Evolutionary conservation across 805 yeast genomes (phyloP).

Genomic region (Pichia heedii): DNA sequence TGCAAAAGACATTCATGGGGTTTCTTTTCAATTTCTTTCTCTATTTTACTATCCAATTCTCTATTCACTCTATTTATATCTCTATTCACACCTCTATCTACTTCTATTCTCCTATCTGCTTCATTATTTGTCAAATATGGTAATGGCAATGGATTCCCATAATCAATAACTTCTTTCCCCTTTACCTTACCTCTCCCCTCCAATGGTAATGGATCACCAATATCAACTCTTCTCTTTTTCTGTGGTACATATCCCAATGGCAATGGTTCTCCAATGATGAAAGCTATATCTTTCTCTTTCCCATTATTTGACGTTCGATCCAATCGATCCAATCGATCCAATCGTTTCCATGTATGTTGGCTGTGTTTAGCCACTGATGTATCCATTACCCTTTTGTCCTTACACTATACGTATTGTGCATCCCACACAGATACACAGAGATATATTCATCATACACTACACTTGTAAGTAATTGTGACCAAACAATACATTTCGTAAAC

Average conservation of each 20-base stretch:
- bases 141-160: slow-evolving; percentile 6
- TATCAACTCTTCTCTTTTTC: neutral
- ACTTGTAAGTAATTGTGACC: too few relatives aligned
- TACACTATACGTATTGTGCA: too few relatives aligned
- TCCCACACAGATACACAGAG: too few relatives aligned
- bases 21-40: neutral
- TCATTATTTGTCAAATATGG: neutral
- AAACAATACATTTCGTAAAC: too few relatives aligned
- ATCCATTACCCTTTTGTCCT: too few relatives aligned
- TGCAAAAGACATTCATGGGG: too few relatives aligned
- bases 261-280: neutral
- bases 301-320: too few relatives aligned
- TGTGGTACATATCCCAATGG: neutral
- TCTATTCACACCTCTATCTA: neutral
- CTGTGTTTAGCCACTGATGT: neutral
- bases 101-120: neutral
- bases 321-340: too few relatives aligned
- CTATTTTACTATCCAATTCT: neutral
- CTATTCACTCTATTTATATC: too few relatives aligned
- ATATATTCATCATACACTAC: too few relatives aligned
- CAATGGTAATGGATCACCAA: slow-evolving; percentile 5
- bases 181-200: neutral
- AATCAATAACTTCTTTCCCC: neutral
- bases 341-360: neutral
- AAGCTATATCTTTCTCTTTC: neutral